These are phyloP conservation scores for Exophiala viscosa DNA, from an alignment of 2,329 filamentous ascomycete species.

Conservation along the genomic window DNA sequence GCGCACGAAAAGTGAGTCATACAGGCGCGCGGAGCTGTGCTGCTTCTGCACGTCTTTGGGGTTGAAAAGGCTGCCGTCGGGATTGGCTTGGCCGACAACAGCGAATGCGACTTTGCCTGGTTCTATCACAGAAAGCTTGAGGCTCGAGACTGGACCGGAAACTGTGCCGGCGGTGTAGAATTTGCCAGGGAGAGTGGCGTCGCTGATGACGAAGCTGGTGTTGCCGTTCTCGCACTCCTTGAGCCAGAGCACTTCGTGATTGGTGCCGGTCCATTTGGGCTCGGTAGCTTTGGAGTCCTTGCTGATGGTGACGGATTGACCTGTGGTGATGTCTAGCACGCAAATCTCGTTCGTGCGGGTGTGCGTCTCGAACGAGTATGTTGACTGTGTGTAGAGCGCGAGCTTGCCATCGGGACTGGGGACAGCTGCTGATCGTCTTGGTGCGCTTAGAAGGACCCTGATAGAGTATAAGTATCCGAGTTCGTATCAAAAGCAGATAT, in stretches of 20 bases:
- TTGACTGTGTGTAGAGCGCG: constrained; percentile 46
- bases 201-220: constrained; percentile 44
- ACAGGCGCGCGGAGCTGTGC: constrained; percentile 45
- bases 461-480: constrained; percentile 1
- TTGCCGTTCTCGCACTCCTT: constrained; percentile 43
- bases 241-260: constrained; percentile 45
- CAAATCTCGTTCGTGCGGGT: constrained; percentile 46
- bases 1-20: constrained; percentile 50
- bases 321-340: constrained; percentile 42
- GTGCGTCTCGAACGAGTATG: constrained; percentile 50
- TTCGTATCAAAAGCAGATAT: background rate
- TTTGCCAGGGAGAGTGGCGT: constrained; percentile 39
- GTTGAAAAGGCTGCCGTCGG: constrained; percentile 48
- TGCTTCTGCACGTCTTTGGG: constrained; percentile 48
- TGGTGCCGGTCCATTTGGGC: constrained; percentile 45
- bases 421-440: constrained; percentile 43
- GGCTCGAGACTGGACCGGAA: constrained; percentile 43
- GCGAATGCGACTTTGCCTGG: constrained; percentile 44
- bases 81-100: constrained; percentile 46
- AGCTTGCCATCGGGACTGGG: constrained; percentile 47
- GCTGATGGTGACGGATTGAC: constrained; percentile 41
- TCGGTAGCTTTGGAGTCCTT: constrained; percentile 44
- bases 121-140: constrained; percentile 44
- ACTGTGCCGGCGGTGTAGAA: constrained; percentile 45
- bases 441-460: constrained; percentile 46